Percentiles rank a stretch among this genome's conserved stretches.
Evolutionary conservation across 257 asterid genomes (phyloP).

Genomic region (Apocynum venetum): DNA sequence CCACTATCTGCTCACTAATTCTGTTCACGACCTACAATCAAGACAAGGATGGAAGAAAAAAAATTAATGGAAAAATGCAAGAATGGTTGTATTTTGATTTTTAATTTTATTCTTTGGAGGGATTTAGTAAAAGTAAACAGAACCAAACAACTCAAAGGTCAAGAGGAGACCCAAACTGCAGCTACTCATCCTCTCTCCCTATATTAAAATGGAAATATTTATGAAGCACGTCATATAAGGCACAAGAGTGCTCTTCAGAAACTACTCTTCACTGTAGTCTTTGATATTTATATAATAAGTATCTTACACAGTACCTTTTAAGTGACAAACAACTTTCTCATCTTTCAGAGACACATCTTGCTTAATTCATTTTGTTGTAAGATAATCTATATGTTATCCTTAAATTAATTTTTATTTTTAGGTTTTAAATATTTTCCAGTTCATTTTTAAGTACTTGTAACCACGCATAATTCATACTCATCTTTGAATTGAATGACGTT

Average conservation of each 20-base stretch:
- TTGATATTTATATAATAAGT: background rate
- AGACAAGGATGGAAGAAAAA: slow-evolving; percentile 7
- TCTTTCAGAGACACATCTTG: background rate
- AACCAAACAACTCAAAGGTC: background rate
- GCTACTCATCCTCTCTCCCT: background rate
- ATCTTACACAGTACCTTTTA: background rate
- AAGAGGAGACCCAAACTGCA: background rate
- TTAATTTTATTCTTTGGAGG: background rate
- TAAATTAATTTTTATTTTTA: background rate
- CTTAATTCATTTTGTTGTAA: background rate
- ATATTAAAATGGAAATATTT: background rate
- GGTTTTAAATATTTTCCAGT: background rate
- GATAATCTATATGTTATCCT: background rate
- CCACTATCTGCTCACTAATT: slow-evolving; percentile 89
- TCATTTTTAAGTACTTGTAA: background rate
- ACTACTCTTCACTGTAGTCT: background rate
- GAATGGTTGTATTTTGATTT: background rate
- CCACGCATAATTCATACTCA: background rate
- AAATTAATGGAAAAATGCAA: slow-evolving; percentile 6
- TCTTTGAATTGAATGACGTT: background rate
- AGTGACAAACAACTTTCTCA: background rate
- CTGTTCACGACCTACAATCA: slow-evolving; percentile 79
- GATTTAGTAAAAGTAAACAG: background rate
- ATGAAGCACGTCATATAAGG: background rate
- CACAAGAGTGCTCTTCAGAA: background rate